Base-by-base conservation (phyloP, 2,329 filamentous ascomycete genomes). In the Trichophyton mentagrophytes region DNA sequence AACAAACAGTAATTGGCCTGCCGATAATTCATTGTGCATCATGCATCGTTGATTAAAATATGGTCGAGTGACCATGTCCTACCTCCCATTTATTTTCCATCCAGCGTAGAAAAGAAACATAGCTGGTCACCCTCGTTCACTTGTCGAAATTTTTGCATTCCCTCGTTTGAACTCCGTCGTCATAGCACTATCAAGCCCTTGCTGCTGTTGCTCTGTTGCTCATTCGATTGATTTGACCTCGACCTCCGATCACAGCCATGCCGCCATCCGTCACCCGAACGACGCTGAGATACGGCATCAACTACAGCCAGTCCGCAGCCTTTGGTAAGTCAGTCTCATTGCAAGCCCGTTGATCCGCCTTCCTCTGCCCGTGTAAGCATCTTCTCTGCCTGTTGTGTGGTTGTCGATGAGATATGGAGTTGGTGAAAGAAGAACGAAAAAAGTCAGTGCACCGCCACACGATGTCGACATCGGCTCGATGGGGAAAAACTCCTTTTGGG, bases 281-380 rank as follows among this genome's bases (percentile, higher is more conserved):
- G 40, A 59, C 38, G 27, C 42, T 59, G 38, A 46, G 57, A 30
- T 59, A 47, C 4, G 57, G 57, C 33, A 46, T 59, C 17, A 47
- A 59, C 13, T 59, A 59, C 25, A 47, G 57, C 42, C 57, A 47
- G 25, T 44, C 42, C 11, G 55, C 20, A 40, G 42, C 33, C 4
- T 25, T 46, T 9, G 57, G 42, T 44, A 33, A 27, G 42, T 59
- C 33, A 9, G 40, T 40, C 20, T 27, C 53, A 36, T 47, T 15
- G 9, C 13, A 40, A 33, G 7, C 9, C 38, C 20, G n/a, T 44
- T 33, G 7, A 17, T 11, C 33, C 6, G 7, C 42, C 30, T 44
- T n/a, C 22, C 9, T 38, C 55, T 22, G 9, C 20, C 20, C 27
- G 20, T 27, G 0, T 22, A 30, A 30, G 15, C 27, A n/a, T 22